phyloP scores from a whole-genome alignment of 2,329 filamentous ascomycete species.

The Aureobasidium sp. region DNA sequence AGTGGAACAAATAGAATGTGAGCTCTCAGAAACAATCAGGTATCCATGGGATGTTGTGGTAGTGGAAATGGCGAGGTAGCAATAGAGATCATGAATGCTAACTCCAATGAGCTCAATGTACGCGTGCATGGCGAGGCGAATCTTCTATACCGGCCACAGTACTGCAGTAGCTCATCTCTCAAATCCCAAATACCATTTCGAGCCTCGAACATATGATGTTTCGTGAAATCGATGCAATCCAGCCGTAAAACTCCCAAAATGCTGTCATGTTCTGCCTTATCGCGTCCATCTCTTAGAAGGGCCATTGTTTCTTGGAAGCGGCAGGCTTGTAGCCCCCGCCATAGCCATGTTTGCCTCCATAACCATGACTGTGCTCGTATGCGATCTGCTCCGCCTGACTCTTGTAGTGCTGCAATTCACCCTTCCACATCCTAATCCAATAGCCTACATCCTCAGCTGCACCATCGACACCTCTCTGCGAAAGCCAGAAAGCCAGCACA shows the following conservation, averaged over 20 bases:
- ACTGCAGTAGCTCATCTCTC: not conserved
- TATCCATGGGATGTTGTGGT: not conserved
- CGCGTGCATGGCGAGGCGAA: not conserved
- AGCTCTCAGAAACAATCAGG: too few relatives aligned
- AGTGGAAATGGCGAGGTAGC: not conserved
- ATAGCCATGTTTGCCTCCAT: not conserved
- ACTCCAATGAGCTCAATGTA: not conserved
- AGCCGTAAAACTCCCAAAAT: constrained; percentile 3
- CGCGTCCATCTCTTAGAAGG: not conserved
- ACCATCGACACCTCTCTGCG: constrained; percentile 55
- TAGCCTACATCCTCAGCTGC: constrained; percentile 51
- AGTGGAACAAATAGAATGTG: too few relatives aligned
- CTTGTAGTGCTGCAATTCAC: constrained; percentile 32
- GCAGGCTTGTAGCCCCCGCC: constrained; percentile 2
- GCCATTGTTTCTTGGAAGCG: constrained; percentile 2
- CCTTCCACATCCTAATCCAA: constrained; percentile 31
- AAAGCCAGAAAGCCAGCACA: constrained; percentile 48
- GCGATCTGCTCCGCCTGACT: constrained; percentile 21
- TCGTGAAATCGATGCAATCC: not conserved
- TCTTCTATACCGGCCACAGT: not conserved
- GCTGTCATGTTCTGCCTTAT: not conserved
- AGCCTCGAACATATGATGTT: not conserved
- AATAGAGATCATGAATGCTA: not conserved
- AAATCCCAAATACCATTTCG: not conserved
- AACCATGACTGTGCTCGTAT: not conserved